Percentiles rank a stretch among this genome's conserved stretches.
Conservation (phyloP, 2,329 filamentous ascomycete genomes). For the Leptographium procerum region DNA sequence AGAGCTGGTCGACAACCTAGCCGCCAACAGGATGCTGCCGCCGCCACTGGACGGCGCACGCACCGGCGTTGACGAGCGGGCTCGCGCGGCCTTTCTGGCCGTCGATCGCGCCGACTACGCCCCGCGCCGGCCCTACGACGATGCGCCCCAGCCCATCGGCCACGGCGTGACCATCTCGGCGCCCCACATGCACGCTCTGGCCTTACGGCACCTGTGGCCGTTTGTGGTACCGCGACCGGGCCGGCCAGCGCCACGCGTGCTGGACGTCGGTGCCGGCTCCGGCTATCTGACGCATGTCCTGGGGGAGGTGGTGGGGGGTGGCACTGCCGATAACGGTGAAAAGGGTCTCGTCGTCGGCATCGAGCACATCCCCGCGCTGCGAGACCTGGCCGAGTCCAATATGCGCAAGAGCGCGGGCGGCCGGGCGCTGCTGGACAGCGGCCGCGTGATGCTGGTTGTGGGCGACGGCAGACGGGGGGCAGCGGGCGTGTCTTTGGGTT, state of each 20-base stretch:
- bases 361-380: conserved; percentile 59
- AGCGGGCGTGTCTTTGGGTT: no score
- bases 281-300: conserved; percentile 84
- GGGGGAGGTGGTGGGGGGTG: conserved; percentile 56
- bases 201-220: conserved; percentile 36
- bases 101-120: conserved; percentile 85
- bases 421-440: conserved; percentile 45
- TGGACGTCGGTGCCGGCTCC: conserved; percentile 66
- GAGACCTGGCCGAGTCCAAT: conserved; percentile 51
- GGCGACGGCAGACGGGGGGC: conserved; percentile 57
- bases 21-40: conserved; percentile 54
- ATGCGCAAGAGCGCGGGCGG: conserved; percentile 54
- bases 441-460: conserved; percentile 58
- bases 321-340: no score
- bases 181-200: conserved; percentile 50
- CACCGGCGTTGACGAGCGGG: conserved; percentile 41
- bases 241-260: conserved; percentile 34
- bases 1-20: conserved; percentile 69
- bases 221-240: conserved; percentile 24
- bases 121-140: conserved; percentile 55
- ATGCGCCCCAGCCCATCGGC: conserved; percentile 44
- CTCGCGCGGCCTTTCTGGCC: conserved; percentile 73
- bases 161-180: conserved; percentile 45
- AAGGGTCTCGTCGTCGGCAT: conserved; percentile 56
- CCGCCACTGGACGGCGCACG: no score